A percentile compares a stretch with the other conserved stretches of the same genome.
phyloP scores from a whole-genome alignment of 257 asterid genomes.

The Solanum virginianum region DNA sequence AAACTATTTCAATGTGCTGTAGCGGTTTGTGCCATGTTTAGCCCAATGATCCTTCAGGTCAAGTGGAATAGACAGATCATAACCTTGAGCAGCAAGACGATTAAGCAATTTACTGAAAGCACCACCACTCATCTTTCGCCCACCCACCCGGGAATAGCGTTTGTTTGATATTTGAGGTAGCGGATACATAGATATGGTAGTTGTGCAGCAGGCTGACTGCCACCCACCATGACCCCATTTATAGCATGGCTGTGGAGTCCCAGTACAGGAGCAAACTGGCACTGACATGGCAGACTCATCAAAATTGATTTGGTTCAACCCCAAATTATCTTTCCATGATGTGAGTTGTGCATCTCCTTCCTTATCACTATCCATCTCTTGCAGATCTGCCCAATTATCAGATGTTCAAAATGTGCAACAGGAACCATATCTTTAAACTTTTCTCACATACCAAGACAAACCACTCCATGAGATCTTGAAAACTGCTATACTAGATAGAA shows the following conservation, averaged over 20 bases:
- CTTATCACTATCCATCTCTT: conserved; percentile 35
- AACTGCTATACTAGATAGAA: no score
- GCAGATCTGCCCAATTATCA: conserved; percentile 31
- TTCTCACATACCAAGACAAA: no score
- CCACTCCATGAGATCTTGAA: no score
- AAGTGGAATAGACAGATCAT: conserved; percentile 60
- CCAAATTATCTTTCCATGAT: conserved; percentile 70
- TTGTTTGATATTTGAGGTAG: conserved; percentile 73
- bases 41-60: conserved; percentile 92
- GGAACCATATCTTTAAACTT: no score
- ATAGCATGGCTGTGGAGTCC: conserved; percentile 87
- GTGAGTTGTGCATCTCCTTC: conserved; percentile 39
- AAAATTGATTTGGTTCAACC: conserved; percentile 61
- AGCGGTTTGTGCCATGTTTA: conserved; percentile 83
- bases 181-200: conserved; percentile 77
- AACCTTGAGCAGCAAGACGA: conserved; percentile 68
- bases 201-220: conserved; percentile 93
- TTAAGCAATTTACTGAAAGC: conserved; percentile 70
- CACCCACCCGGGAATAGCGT: conserved; percentile 79
- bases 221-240: conserved; percentile 95
- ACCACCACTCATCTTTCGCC: conserved; percentile 85
- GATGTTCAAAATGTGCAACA: no score
- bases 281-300: conserved; percentile 88
- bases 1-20: conserved; percentile 60
- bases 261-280: conserved; percentile 86